These are phyloP conservation scores for Globisporangium carolinianum DNA, from an alignment of 352 stramenopile species.

Conservation along the genomic window DNA sequence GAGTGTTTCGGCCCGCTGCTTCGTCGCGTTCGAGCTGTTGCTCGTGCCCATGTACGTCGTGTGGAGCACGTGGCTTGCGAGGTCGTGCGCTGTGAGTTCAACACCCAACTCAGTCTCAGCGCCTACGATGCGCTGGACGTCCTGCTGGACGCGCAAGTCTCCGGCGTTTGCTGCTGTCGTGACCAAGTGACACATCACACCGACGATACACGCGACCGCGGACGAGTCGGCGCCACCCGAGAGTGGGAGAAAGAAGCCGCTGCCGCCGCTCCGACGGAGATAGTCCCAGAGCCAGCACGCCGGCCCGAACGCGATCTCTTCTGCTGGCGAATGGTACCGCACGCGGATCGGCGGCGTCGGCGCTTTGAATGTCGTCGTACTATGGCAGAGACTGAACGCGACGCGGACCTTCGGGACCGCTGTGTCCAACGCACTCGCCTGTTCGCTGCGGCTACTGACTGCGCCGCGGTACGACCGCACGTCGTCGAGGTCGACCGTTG, in stretches of 20 bases:
- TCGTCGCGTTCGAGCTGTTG: slow-evolving; percentile 92
- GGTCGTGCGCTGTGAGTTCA: slow-evolving; percentile 71
- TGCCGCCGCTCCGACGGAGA: slow-evolving; percentile 82
- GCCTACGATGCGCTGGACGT: slow-evolving; percentile 83
- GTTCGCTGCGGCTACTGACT: slow-evolving; percentile 91
- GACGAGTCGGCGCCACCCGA: slow-evolving; percentile 95
- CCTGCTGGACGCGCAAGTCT: slow-evolving; percentile 69
- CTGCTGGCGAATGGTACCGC: slow-evolving; percentile 86
- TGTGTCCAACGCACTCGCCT: slow-evolving; percentile 80
- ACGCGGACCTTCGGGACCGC: slow-evolving; percentile 69
- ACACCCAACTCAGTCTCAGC: slow-evolving; percentile 46
- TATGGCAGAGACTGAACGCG: slow-evolving; percentile 68
- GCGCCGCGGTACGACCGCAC: slow-evolving; percentile 93
- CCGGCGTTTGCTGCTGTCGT: slow-evolving; percentile 76
- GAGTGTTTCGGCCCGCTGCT: slow-evolving; percentile 86
- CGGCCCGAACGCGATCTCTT: slow-evolving; percentile 96
- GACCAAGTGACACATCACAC: slow-evolving; percentile 96
- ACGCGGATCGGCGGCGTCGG: slow-evolving; percentile 62
- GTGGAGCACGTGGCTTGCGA: slow-evolving; percentile 92
- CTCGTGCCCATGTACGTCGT: slow-evolving; percentile 98
- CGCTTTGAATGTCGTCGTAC: slow-evolving; percentile 21
- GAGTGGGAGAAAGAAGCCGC: slow-evolving; percentile 95
- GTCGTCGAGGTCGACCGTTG: slow-evolving; percentile 98
- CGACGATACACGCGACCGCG: slow-evolving; percentile 95
- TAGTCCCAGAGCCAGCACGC: slow-evolving; percentile 99